Conservation (phyloP, 2,329 filamentous ascomycete genomes). For the Phyllosticta citrichinensis region DNA sequence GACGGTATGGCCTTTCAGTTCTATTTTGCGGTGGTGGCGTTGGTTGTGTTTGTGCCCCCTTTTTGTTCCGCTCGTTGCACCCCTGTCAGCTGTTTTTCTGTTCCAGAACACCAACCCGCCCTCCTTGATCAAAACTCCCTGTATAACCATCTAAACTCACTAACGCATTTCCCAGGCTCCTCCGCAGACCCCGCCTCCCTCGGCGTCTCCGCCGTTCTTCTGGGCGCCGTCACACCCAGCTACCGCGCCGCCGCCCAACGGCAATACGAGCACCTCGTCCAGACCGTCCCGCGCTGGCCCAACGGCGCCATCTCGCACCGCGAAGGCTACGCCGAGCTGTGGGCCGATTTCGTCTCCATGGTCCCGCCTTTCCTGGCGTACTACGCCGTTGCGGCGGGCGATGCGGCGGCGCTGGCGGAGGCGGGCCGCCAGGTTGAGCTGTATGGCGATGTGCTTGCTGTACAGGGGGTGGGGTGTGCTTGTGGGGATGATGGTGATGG, state of each 20-base stretch:
- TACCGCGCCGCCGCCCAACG: constrained; percentile 31
- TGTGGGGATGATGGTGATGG: neutral
- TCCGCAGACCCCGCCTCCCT: constrained; percentile 37
- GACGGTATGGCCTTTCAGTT: constrained; percentile 17
- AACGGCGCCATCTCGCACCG: constrained; percentile 43
- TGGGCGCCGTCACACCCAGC: constrained; percentile 25
- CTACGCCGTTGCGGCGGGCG: constrained; percentile 31
- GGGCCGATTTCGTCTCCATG: constrained; percentile 43
- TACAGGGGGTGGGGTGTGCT: neutral
- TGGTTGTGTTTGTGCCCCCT: neutral
- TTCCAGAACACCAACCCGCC: neutral
- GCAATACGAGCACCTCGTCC: constrained; percentile 33
- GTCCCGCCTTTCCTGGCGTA: constrained; percentile 41
- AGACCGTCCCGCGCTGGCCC: constrained; percentile 29
- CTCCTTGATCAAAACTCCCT: neutral
- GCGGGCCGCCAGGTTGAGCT: neutral
- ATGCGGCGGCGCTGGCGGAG: constrained; percentile 15
- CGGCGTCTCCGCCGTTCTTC: constrained; percentile 35
- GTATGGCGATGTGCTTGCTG: neutral
- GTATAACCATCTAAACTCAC: neutral
- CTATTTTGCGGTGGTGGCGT: too few species aligned
- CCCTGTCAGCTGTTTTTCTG: neutral
- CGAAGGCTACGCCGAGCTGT: constrained; percentile 33
- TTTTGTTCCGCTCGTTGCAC: neutral
- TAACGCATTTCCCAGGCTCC: constrained; percentile 14